Base-by-base conservation (phyloP, 805 yeast species). In the Cyberlindnera nakhonratchasimensis region DNA sequence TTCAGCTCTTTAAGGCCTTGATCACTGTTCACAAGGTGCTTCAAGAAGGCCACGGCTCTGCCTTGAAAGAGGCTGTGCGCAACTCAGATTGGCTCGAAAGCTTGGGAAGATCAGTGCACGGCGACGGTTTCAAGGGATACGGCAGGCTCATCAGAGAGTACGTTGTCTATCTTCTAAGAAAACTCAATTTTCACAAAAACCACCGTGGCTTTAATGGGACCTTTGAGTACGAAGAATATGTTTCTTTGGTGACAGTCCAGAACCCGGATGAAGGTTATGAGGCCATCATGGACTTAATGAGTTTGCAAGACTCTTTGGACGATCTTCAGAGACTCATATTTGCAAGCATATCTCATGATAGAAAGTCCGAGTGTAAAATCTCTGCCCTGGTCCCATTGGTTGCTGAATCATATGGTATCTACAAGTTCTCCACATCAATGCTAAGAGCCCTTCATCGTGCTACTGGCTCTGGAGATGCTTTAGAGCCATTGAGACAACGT, bases 251-350 rank as follows among this genome's bases (percentile, higher is more conserved):
- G 44, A 80, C 89, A 3, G 95, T 87, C 29, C 82, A 87, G 55
- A 96, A 91, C 62, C 97, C 97, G 6, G 89, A 91, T 59, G 96
- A 89, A 65, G 98, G 98, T 6, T 90, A 84, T 61, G 96, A 91
- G 58, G 81, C 95, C 1, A 79, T 91, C 47, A 61, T 87, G 50
- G 96, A 88, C 59, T 70, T 91, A 54, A 82, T 88, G 86, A 78
- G 79, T 34, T 68, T 91, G 43, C 96, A 89, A 63, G 97, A 91
- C 58, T 70, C 79, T 17, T 77, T 89, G 40, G 91, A 86, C 58
- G 84, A 82, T 47, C 78, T 86, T 46, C 89, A 85, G 52, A 78
- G 83, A 47, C 66, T 86, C 29, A 75, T 90, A 10, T 84, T 91
- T 58, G 80, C 95, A 0, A 72, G 84, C 6, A 70, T 89, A 39